A percentile compares a stretch with the other conserved stretches of the same genome.
These are phyloP conservation scores for Grosmannia clavigera DNA, from an alignment of 2,329 filamentous ascomycete species.

Conservation along the genomic window DNA sequence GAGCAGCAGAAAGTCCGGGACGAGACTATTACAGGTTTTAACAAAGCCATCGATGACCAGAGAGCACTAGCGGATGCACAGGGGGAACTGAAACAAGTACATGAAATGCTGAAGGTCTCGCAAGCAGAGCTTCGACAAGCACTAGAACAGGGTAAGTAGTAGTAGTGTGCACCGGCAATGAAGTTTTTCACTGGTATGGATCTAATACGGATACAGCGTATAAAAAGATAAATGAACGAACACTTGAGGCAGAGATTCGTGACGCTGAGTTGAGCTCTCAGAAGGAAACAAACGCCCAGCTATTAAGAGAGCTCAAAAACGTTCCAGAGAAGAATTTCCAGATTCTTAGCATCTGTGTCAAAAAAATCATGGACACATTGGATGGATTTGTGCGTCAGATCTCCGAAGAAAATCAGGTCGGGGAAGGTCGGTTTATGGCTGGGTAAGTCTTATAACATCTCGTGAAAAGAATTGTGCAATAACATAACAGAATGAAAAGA, in stretches of 20 bases:
- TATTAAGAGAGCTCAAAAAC: slow-evolving; percentile 4
- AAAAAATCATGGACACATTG: slow-evolving; percentile 7
- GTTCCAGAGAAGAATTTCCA: slow-evolving; percentile 10
- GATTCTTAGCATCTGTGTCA: slow-evolving; percentile 5
- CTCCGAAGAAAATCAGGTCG: not conserved
- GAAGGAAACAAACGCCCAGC: not conserved
- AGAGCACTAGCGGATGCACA: slow-evolving; percentile 18
- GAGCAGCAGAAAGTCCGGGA: slow-evolving; percentile 32
- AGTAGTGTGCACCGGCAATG: not conserved
- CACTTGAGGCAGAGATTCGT: not conserved
- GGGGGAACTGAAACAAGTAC: slow-evolving; percentile 21
- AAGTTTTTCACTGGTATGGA: not conserved
- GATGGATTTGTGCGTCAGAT: slow-evolving; percentile 1
- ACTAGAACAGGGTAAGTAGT: slow-evolving; percentile 9
- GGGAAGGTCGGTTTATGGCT: not conserved
- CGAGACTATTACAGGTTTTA: slow-evolving; percentile 1
- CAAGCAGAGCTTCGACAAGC: slow-evolving; percentile 18
- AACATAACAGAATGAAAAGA: not conserved
- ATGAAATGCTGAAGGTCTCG: slow-evolving; percentile 20
- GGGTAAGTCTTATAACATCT: not conserved
- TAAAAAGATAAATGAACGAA: slow-evolving; percentile 5
- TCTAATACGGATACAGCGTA: not conserved
- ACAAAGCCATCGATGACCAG: slow-evolving; percentile 12
- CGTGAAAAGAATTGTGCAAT: not conserved
- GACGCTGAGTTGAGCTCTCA: slow-evolving; percentile 3